Conservation (phyloP, 2,329 filamentous ascomycete genomes). For the Trichoderma sp. region DNA sequence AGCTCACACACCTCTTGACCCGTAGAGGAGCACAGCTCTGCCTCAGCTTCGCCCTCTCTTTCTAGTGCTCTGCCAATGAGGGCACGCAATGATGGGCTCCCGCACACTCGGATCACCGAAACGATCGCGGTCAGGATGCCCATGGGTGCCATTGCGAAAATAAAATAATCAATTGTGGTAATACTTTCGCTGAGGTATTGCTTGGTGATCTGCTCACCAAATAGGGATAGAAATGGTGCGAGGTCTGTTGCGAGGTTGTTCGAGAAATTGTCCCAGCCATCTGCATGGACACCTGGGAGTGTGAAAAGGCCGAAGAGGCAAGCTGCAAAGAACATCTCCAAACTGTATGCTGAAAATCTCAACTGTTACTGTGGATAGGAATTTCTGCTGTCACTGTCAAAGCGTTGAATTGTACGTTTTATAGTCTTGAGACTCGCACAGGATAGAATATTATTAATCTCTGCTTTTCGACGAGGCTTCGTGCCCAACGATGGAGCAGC, state of each 20-base stretch:
- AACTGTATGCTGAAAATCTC: not conserved
- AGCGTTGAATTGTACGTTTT: no score
- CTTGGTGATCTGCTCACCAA: not conserved
- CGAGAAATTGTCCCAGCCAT: not conserved
- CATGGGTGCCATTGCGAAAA: not conserved
- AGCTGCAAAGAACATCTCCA: not conserved
- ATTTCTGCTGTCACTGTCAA: no score
- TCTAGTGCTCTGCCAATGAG: not conserved
- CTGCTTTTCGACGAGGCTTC: no score
- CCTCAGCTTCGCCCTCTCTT: no score
- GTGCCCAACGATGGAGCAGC: no score
- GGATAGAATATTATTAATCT: no score
- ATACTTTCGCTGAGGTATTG: not conserved
- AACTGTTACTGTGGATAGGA: no score
- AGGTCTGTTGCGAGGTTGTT: not conserved
- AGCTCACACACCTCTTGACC: not conserved
- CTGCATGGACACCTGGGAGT: not conserved
- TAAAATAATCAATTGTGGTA: not conserved
- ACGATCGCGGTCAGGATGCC: not conserved
- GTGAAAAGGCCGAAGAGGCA: not conserved
- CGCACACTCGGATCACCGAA: not conserved
- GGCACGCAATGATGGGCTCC: not conserved
- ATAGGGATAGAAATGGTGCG: not conserved
- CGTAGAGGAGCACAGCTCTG: conserved; percentile 4
- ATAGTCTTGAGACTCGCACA: no score